phyloP scores from a whole-genome alignment of 768 basidiomycete species.

The Trametes cinnabarina region DNA sequence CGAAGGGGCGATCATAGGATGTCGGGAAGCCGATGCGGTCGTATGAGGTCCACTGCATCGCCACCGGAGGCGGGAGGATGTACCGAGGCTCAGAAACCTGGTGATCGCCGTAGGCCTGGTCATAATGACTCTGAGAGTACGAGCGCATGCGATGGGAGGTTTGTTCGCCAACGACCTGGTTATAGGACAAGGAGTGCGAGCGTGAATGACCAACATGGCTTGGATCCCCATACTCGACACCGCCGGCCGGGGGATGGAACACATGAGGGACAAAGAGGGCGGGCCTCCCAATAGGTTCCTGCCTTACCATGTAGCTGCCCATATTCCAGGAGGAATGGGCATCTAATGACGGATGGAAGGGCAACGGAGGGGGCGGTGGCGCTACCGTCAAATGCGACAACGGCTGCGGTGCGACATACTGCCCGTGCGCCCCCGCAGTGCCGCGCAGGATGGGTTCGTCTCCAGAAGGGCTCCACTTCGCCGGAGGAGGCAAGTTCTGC shows the following conservation, averaged over 20 bases:
- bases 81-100: constrained; percentile 44
- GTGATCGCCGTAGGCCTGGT: constrained; percentile 49
- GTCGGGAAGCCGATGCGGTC: constrained; percentile 33
- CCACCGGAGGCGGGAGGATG: constrained; percentile 35
- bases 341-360: constrained; percentile 31
- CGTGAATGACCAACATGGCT: constrained; percentile 44
- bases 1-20: constrained; percentile 27
- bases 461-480: constrained; percentile 79
- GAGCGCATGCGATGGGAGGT: constrained; percentile 53
- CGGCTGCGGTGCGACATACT: constrained; percentile 50
- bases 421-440: constrained; percentile 47
- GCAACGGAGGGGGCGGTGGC: constrained; percentile 39
- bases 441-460: constrained; percentile 70
- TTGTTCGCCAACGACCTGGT: constrained; percentile 45
- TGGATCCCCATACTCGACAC: constrained; percentile 26
- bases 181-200: constrained; percentile 55
- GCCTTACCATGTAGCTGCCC: constrained; percentile 24
- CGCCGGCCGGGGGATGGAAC: constrained; percentile 11
- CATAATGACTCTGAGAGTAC: constrained; percentile 58
- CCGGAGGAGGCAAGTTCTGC: constrained; percentile 61
- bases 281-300: constrained; percentile 9
- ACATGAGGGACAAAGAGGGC: constrained; percentile 6
- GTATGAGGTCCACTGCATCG: constrained; percentile 41
- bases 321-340: constrained; percentile 30
- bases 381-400: constrained; percentile 43